phyloP scores from a whole-genome alignment of 2,329 filamentous ascomycete genomes.

The Colletotrichum falcatum region DNA sequence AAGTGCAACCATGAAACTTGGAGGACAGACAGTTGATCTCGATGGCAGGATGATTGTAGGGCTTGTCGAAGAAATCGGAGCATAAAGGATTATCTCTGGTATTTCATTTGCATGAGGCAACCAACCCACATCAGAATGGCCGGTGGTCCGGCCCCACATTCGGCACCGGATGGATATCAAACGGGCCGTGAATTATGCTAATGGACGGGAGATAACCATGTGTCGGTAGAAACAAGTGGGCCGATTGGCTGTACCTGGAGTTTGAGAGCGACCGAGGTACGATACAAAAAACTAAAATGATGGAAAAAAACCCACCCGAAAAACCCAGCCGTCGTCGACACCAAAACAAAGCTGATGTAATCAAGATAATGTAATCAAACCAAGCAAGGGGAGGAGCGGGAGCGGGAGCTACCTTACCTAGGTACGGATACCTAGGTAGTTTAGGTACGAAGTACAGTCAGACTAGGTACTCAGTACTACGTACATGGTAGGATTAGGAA shows the following conservation, averaged over 20 bases:
- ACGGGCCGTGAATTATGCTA: neutral
- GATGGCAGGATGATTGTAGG: too few relatives aligned
- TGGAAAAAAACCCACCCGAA: too few relatives aligned
- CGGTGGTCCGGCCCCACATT: neutral
- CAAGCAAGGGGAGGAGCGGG: neutral
- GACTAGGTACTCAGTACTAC: too few relatives aligned
- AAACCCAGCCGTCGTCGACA: neutral
- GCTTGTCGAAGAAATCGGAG: too few relatives aligned
- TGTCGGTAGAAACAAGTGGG: neutral
- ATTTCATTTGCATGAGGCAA: too few relatives aligned
- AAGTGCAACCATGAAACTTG: neutral
- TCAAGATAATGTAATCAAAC: slow-evolving; percentile 15
- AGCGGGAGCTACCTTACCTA: neutral
- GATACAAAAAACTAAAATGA: too few relatives aligned
- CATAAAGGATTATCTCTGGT: too few relatives aligned
- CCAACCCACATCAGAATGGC: neutral
- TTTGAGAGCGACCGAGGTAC: neutral
- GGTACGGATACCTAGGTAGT: neutral
- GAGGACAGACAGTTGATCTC: too few relatives aligned
- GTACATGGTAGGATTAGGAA: too few relatives aligned
- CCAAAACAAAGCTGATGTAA: slow-evolving; percentile 7
- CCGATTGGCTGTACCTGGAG: neutral
- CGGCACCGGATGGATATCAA: neutral
- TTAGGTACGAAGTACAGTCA: too few relatives aligned
- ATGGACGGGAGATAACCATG: neutral